These are phyloP conservation scores for Colletotrichum truncatum DNA, from an alignment of 2,329 filamentous ascomycete genomes.

Conservation along the genomic window DNA sequence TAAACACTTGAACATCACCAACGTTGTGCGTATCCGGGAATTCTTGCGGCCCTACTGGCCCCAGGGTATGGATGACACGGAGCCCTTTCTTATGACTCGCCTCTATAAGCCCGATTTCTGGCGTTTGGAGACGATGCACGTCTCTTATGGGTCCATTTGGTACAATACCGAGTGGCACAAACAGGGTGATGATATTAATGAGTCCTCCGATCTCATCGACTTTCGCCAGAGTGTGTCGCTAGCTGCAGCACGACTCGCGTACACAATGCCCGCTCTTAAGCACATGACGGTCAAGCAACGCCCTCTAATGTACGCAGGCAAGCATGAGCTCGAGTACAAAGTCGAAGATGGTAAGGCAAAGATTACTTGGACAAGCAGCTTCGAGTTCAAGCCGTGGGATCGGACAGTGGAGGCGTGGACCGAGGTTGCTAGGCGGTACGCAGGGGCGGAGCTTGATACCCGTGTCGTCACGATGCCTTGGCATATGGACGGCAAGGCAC, in stretches of 20 bases:
- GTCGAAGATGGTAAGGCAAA: slow-evolving; percentile 12
- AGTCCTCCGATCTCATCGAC: slow-evolving; percentile 27
- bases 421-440: slow-evolving; percentile 31
- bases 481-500: slow-evolving; percentile 25
- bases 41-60: slow-evolving; percentile 34
- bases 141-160: slow-evolving; percentile 33
- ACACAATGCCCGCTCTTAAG: slow-evolving; percentile 34
- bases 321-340: slow-evolving; percentile 32
- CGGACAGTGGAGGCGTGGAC: slow-evolving; percentile 34
- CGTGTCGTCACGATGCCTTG: neutral
- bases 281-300: slow-evolving; percentile 32
- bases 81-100: slow-evolving; percentile 14
- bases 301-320: slow-evolving; percentile 37
- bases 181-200: slow-evolving; percentile 32
- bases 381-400: slow-evolving; percentile 33
- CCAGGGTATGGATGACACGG: slow-evolving; percentile 15
- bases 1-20: slow-evolving; percentile 27
- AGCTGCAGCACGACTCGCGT: slow-evolving; percentile 32
- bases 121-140: slow-evolving; percentile 28
- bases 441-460: neutral
- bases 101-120: slow-evolving; percentile 17
- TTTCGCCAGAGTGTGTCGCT: slow-evolving; percentile 35
- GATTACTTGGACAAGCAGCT: slow-evolving; percentile 33
- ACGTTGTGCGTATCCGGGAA: slow-evolving; percentile 32
- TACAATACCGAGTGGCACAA: slow-evolving; percentile 34